A percentile compares a stretch with the other conserved stretches of the same genome.
Conservation (phyloP, 2,329 filamentous ascomycete species). For the Colletotrichum lini region DNA sequence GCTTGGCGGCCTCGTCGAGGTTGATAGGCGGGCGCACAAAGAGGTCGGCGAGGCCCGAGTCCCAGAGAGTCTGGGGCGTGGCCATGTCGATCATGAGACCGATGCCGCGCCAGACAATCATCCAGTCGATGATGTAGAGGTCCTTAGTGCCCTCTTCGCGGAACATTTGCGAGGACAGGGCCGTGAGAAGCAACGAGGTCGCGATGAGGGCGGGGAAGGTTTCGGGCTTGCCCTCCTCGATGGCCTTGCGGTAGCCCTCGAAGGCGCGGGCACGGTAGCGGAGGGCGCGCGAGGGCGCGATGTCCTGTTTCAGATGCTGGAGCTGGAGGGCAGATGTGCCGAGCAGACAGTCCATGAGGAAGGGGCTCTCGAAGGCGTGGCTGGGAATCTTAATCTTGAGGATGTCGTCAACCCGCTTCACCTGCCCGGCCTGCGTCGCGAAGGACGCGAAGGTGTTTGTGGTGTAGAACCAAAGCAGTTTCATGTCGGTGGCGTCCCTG, state of each 20-base stretch:
- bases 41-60: constrained; percentile 62
- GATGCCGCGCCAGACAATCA: constrained; percentile 69
- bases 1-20: constrained; percentile 55
- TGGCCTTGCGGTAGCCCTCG: constrained; percentile 65
- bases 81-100: constrained; percentile 63
- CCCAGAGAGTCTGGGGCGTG: constrained; percentile 48
- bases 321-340: constrained; percentile 66
- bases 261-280: constrained; percentile 65
- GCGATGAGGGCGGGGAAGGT: constrained; percentile 66
- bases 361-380: constrained; percentile 66
- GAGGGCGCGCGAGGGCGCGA: constrained; percentile 57
- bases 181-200: constrained; percentile 66
- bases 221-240: constrained; percentile 60
- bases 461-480: constrained; percentile 70
- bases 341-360: constrained; percentile 70
- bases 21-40: constrained; percentile 66
- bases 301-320: constrained; percentile 55
- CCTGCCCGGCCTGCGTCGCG: constrained; percentile 55
- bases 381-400: constrained; percentile 64
- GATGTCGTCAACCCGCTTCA: constrained; percentile 56
- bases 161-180: constrained; percentile 65
- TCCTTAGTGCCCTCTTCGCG: constrained; percentile 60
- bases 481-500: constrained; percentile 62
- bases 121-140: constrained; percentile 70
- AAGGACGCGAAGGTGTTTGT: constrained; percentile 62